A percentile compares a stretch with the other conserved stretches of the same genome.
These are phyloP conservation scores for Microbotryum saponariae DNA, from an alignment of 1,284 basidiomycete species.

Conservation along the genomic window DNA sequence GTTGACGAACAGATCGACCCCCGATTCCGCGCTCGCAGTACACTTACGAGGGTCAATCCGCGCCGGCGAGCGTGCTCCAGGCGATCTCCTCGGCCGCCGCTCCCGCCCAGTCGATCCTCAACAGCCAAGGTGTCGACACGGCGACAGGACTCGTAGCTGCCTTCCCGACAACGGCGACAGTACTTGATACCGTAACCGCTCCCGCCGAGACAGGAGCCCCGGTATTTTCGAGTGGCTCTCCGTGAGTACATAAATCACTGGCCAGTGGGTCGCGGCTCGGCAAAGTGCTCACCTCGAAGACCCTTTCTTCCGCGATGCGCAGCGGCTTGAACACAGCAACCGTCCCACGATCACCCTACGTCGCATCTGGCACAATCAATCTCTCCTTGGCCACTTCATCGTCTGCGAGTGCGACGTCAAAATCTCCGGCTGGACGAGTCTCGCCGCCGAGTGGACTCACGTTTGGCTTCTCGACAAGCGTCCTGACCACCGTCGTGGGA, in stretches of 20 bases:
- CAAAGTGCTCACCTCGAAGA: not conserved
- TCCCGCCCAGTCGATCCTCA: slow-evolving; percentile 2
- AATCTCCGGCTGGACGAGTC: no score
- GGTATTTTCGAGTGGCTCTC: slow-evolving; percentile 4
- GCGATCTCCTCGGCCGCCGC: slow-evolving; percentile 19
- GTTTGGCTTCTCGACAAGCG: no score
- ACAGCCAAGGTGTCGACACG: slow-evolving; percentile 7
- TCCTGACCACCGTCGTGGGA: no score
- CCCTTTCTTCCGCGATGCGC: not conserved
- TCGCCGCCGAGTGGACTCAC: no score
- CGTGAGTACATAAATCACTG: not conserved
- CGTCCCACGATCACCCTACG: slow-evolving; percentile 13
- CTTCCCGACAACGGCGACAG: slow-evolving; percentile 18
- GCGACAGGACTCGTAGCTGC: slow-evolving; percentile 16
- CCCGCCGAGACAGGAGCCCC: slow-evolving; percentile 6
- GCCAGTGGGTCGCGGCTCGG: no score
- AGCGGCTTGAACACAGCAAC: slow-evolving; percentile 17
- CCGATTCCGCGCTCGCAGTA: slow-evolving; percentile 2
- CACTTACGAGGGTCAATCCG: slow-evolving; percentile 15
- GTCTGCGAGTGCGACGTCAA: no score
- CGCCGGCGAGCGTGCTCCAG: slow-evolving; percentile 2
- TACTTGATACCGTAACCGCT: slow-evolving; percentile 4
- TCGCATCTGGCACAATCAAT: slow-evolving; percentile 15
- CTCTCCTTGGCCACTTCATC: not conserved
- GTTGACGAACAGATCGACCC: no score